phyloP scores from a whole-genome alignment of 495 filamentous ascomycete species.

The Aspergillus steynii region DNA sequence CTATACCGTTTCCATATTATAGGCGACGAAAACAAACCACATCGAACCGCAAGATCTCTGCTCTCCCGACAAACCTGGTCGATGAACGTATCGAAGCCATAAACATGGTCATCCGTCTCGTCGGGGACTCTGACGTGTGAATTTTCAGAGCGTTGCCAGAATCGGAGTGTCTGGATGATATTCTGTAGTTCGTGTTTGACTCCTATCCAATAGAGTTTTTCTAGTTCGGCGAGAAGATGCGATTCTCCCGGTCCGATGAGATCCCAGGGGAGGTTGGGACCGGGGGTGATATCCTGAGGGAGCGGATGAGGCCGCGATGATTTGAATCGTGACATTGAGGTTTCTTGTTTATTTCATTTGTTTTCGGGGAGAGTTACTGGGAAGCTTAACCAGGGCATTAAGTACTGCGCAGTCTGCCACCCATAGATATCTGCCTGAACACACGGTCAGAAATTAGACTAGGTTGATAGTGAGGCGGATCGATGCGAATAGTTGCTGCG shows the following conservation, averaged over 20 bases:
- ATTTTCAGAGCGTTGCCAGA: slow-evolving; percentile 24
- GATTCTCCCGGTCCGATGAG: slow-evolving; percentile 14
- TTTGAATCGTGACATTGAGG: slow-evolving; percentile 1
- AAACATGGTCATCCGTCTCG: slow-evolving; percentile 25
- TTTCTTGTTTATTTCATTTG: not conserved
- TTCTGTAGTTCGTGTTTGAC: slow-evolving; percentile 26
- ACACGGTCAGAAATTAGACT: no score
- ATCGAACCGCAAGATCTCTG: slow-evolving; percentile 24
- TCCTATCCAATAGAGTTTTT: slow-evolving; percentile 34
- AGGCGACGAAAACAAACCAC: slow-evolving; percentile 14
- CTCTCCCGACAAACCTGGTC: slow-evolving; percentile 31
- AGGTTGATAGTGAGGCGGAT: no score
- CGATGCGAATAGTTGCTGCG: no score
- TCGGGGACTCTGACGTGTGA: slow-evolving; percentile 9
- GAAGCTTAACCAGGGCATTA: no score
- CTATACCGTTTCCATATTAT: no score
- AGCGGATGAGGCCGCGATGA: not conserved
- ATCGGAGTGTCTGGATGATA: slow-evolving; percentile 26
- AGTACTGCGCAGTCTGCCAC: no score
- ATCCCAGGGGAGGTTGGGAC: slow-evolving; percentile 11
- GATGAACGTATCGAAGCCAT: slow-evolving; percentile 36
- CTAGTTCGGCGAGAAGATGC: slow-evolving; percentile 21
- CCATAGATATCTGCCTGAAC: no score
- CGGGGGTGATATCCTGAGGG: slow-evolving; percentile 4
- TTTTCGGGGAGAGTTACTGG: no score